phyloP scores from a whole-genome alignment of 768 basidiomycete species.

The Lentinula boryana region DNA sequence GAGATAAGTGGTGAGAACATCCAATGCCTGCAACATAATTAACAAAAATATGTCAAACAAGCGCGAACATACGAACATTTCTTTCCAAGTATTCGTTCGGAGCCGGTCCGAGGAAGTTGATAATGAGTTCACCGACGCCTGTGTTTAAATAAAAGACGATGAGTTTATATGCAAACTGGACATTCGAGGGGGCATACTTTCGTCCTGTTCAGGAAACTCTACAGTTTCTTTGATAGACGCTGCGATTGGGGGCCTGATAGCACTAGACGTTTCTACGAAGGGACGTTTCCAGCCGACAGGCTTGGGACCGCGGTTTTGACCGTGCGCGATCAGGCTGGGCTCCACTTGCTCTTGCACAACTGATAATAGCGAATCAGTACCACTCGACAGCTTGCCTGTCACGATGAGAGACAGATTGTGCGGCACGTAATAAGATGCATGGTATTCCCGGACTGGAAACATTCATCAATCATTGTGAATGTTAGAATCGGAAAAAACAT shows the following conservation, averaged over 20 bases:
- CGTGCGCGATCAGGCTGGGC: slow-evolving; percentile 71
- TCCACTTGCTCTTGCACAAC: slow-evolving; percentile 83
- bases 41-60: neutral
- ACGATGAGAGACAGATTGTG: slow-evolving; percentile 91
- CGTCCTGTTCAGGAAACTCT: slow-evolving; percentile 96
- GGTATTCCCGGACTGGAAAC: slow-evolving; percentile 80
- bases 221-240: slow-evolving; percentile 56
- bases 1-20: slow-evolving; percentile 81
- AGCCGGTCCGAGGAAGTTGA: slow-evolving; percentile 76
- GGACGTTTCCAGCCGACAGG: slow-evolving; percentile 90
- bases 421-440: slow-evolving; percentile 85
- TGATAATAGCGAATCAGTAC: slow-evolving; percentile 68
- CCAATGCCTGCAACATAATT: slow-evolving; percentile 54
- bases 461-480: slow-evolving; percentile 3
- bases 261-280: slow-evolving; percentile 83
- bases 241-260: slow-evolving; percentile 45
- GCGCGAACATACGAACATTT: slow-evolving; percentile 35
- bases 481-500: slow-evolving; percentile 2
- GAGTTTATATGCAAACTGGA: neutral
- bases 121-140: slow-evolving; percentile 76
- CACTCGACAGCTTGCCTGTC: slow-evolving; percentile 76
- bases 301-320: slow-evolving; percentile 60
- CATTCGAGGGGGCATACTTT: slow-evolving; percentile 40
- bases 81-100: slow-evolving; percentile 65
- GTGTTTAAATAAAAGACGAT: neutral